Evolutionary conservation across 2,329 filamentous ascomycete species (phyloP), one percentile per base, ranked within the genome.

Genomic region (Fusarium buharicum): DNA sequence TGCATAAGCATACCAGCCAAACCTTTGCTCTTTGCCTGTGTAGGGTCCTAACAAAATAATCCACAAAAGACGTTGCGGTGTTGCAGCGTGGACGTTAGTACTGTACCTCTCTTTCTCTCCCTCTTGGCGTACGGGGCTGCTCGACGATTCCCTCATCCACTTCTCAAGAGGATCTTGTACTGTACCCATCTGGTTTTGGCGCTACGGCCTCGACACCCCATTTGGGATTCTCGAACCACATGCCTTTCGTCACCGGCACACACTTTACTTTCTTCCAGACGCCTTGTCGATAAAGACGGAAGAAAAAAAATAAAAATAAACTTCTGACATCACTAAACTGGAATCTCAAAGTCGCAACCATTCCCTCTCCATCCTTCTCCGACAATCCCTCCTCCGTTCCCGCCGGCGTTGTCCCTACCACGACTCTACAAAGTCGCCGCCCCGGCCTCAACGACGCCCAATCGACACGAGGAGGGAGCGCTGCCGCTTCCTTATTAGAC

Each of bases 381-480:
- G 70, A 68, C 59, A 68, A 70, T 76, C 77, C 77, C 77, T 79
- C 77, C 76, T 78, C 76, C 66, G 70, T 69, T 72, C 69, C 70
- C 61, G 64, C 71, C 61, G 65, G 68, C 67, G 59, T 72, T 67
- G 69, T 66, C 58, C 59, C 52, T 56, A 65, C 66, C 45, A 52
- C 22, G 22, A 24, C 58, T 34, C 46, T 58, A 48, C 55, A 63
- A 45, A 47, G 49, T 49, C 55, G 47, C 46, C 55, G 52, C 55
- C 36, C 45, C 30, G 55, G 51, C 62, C 50, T 55, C 53, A 43
- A 68, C 60, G 58, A 66, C 53, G 58, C 60, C 57, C 65, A 62
- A 55, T 53, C 62, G 59, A 72, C 57, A 62, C 59, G 76, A 75
- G 76, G 76, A 77, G 76, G 76, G 76, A 76, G 62, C 67, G 61